Base-by-base conservation (phyloP, 1,284 basidiomycete genomes). In the Pascua sp. region DNA sequence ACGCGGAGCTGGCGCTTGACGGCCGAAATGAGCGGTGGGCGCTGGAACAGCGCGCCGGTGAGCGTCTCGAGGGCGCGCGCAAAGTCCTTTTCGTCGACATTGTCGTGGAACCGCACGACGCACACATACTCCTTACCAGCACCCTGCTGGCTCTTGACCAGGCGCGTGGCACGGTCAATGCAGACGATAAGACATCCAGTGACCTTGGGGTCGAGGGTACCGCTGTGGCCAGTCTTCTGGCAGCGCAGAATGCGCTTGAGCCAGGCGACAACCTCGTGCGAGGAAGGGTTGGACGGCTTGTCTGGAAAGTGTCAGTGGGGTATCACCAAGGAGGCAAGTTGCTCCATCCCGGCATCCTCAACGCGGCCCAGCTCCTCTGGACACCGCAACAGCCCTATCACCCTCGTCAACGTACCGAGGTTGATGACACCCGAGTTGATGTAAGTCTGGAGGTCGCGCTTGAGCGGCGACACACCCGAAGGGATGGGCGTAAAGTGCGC, bases 261-360 rank as follows among this genome's bases (percentile, higher is more conserved):
- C 96, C 96, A 99, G 15, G 96, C 96, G 64, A 99, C 96, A 56
- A 99, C 96, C 82, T 99, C 96, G 80, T 99, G 96, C n/a, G 95
- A 98, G 5, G 96, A 98, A 9, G 96, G 96, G 80, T 98, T 99
- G 49, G 95, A 98, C 32, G 96, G 96, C 78, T 99, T 99, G 84
- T 99, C 96, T 32, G 24, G 24, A 32, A 32, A 32, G 24, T 32
- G 24, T 32, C 24, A 32, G 24, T 32, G 4, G 24, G 24, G 24
- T 32, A 7, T 32, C 24, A 32, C 24, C 67, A 98, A 83, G 81
- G 98, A 98, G 36, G 38, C 11, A 2, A 16, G 45, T 98, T 98
- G 84, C 24, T 32, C 24, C 24, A 32, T 32, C 24, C 24, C 3
- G 24, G 24, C 24, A 32, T 32, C 24, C 24, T 32, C 24, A 4